A percentile compares a stretch with the other conserved stretches of the same genome.
These are phyloP conservation scores for Tricholoma bakamatsutake DNA, from an alignment of 768 basidiomycete species.

Conservation along the genomic window DNA sequence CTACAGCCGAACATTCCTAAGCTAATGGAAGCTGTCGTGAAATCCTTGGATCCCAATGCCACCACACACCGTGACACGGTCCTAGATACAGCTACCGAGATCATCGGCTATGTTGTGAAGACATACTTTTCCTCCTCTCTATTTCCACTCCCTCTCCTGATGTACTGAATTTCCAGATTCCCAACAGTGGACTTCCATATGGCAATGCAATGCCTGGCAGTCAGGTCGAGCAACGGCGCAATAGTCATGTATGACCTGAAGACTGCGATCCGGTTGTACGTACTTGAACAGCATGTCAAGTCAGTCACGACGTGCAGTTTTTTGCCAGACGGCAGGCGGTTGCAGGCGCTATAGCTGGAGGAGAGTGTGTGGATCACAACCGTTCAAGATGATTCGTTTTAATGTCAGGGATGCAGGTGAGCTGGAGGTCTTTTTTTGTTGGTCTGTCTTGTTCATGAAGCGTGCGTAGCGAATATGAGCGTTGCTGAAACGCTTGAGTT, in stretches of 20 bases:
- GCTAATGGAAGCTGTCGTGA: conserved; percentile 92
- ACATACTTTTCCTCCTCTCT: conserved; percentile 47
- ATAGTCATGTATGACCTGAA: conserved; percentile 96
- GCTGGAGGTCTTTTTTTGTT: conserved; percentile 14
- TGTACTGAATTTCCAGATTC: conserved; percentile 43
- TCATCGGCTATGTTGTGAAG: conserved; percentile 90
- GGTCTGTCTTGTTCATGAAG: not conserved
- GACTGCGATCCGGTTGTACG: conserved; percentile 90
- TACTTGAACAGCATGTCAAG: conserved; percentile 87
- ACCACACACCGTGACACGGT: conserved; percentile 76
- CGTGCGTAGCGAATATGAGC: conserved; percentile 30
- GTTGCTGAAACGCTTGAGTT: conserved; percentile 60
- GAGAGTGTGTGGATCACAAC: conserved; percentile 74
- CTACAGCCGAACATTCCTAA: conserved; percentile 79
- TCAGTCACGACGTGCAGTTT: conserved; percentile 81
- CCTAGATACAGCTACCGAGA: conserved; percentile 87
- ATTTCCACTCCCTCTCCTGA: not conserved
- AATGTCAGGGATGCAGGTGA: conserved; percentile 79
- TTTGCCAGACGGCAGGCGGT: conserved; percentile 86
- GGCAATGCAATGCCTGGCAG: conserved; percentile 79
- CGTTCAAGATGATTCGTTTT: conserved; percentile 86
- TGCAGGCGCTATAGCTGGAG: conserved; percentile 83
- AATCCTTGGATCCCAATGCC: conserved; percentile 89
- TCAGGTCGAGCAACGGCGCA: conserved; percentile 92
- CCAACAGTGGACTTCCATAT: conserved; percentile 94